Conservation (phyloP, 2,329 filamentous ascomycete species). For the Pyrenochaeta sp. region DNA sequence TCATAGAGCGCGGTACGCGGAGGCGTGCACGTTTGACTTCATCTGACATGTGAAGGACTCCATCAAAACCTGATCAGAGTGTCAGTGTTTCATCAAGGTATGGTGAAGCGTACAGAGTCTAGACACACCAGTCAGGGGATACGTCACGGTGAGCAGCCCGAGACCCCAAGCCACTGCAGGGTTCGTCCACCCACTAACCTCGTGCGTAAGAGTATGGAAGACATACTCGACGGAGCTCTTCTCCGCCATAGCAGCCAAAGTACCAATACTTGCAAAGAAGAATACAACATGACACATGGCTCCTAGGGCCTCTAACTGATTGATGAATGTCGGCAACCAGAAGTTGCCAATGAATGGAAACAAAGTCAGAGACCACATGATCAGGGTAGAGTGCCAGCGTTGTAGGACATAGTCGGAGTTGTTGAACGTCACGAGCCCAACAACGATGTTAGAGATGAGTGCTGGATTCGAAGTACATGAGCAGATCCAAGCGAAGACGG, state of each 20-base stretch:
- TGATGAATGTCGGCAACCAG: slow-evolving; percentile 53
- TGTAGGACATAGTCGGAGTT: slow-evolving; percentile 43
- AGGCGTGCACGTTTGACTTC: slow-evolving; percentile 32
- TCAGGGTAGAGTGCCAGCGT: slow-evolving; percentile 57
- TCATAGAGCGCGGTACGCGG: slow-evolving; percentile 47
- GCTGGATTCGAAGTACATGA: slow-evolving; percentile 39
- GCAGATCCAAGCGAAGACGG: slow-evolving; percentile 49
- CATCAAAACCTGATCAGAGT: slow-evolving; percentile 51
- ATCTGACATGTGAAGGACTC: slow-evolving; percentile 53
- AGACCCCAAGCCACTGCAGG: slow-evolving; percentile 54
- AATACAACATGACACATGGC: slow-evolving; percentile 58
- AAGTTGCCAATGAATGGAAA: slow-evolving; percentile 54
- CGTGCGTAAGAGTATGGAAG: slow-evolving; percentile 56
- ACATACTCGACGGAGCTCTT: slow-evolving; percentile 51
- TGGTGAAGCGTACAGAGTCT: background rate
- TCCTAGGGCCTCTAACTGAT: slow-evolving; percentile 55
- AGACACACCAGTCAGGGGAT: slow-evolving; percentile 25
- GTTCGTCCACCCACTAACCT: slow-evolving; percentile 52
- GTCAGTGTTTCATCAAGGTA: slow-evolving; percentile 4
- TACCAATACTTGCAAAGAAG: slow-evolving; percentile 59
- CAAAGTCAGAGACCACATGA: slow-evolving; percentile 52
- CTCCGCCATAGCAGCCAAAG: slow-evolving; percentile 54
- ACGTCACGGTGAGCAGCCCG: slow-evolving; percentile 46
- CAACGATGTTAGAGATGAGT: slow-evolving; percentile 31
- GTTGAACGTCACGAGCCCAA: slow-evolving; percentile 42